Evolutionary conservation across 2,329 filamentous ascomycete genomes (phyloP).

Genomic region (Cytospora mali): DNA sequence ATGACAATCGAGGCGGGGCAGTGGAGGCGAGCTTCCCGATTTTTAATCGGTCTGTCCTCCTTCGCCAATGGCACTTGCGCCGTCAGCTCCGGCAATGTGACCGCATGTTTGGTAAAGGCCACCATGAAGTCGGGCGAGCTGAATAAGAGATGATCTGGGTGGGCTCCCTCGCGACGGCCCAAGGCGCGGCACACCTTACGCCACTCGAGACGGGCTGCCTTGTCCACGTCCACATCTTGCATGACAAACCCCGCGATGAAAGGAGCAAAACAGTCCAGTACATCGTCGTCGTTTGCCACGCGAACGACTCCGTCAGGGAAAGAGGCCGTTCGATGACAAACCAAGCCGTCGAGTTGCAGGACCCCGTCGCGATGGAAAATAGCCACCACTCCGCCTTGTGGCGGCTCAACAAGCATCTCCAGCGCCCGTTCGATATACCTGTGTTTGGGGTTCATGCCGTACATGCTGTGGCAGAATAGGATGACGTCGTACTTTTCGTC

Average conservation of each 20-base stretch:
- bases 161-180: slow-evolving; percentile 41
- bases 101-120: slow-evolving; percentile 51
- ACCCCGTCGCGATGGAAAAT: slow-evolving; percentile 57
- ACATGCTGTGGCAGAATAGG: slow-evolving; percentile 67
- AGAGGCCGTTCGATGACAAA: slow-evolving; percentile 48
- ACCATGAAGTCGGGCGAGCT: slow-evolving; percentile 52
- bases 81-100: slow-evolving; percentile 45
- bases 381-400: slow-evolving; percentile 48
- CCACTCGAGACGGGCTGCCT: slow-evolving; percentile 45
- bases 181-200: slow-evolving; percentile 54
- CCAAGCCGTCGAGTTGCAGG: slow-evolving; percentile 50
- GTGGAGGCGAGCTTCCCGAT: slow-evolving; percentile 49
- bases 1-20: slow-evolving; percentile 47
- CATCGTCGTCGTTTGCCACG: slow-evolving; percentile 48
- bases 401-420: slow-evolving; percentile 45
- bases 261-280: slow-evolving; percentile 53
- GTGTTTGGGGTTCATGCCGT: slow-evolving; percentile 57
- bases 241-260: slow-evolving; percentile 54
- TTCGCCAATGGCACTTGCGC: slow-evolving; percentile 43
- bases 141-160: slow-evolving; percentile 49
- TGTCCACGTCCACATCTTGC: slow-evolving; percentile 36
- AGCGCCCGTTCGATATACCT: slow-evolving; percentile 50
- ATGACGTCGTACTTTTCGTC: slow-evolving; percentile 55
- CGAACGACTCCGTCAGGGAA: slow-evolving; percentile 49
- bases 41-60: slow-evolving; percentile 48